Base-by-base conservation (phyloP, 2,329 filamentous ascomycete species). In the Aspergillus versicolor region DNA sequence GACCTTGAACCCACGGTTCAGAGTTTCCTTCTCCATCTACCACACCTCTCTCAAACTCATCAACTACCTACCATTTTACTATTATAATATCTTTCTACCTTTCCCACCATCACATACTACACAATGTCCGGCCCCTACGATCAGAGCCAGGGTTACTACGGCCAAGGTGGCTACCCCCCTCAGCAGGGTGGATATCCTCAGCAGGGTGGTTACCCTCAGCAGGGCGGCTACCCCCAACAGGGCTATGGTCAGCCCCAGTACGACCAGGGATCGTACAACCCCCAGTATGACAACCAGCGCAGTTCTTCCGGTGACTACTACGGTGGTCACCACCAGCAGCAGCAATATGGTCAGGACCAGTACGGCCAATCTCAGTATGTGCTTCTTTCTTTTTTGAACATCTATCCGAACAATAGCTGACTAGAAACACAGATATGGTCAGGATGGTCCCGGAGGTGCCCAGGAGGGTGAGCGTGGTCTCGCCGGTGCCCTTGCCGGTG, bases 401-500 rank as follows among this genome's bases (percentile, higher is more conserved):
- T 56, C 13, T 22, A 27, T 24, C 15, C 24, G 49, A 54, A 53
- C 27, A 55, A 13, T 41, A 59, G 46, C 61, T 66, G 52, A 67
- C 58, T 48, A 8, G n/a, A 37, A 40, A 50, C 15, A 19, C 40
- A 68, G 66, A 56, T 62, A 67, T 50, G 65, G 68, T 40, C 64
- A 73, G 53, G 63, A 51, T 60, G 70, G 69, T 37, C 73, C 74
- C 50, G 74, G 70, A 44, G 68, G 67, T 41, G 74, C 74, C 45
- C 73, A 76, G 60, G 75, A 77, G 1, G 74, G 73, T 54, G 78
- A 80, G 56, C 76, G 77, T 63, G 78, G 78, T 59, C 68, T 81
- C 17, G 72, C 75, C 51, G 78, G 78, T 40, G 78, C 78, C 15
- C 60, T 80, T 44, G 77, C 77, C 30, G 78, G 78, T 56, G 78